Base-by-base conservation (phyloP, 129 eudicot genomes). In the Lonicera japonica region DNA sequence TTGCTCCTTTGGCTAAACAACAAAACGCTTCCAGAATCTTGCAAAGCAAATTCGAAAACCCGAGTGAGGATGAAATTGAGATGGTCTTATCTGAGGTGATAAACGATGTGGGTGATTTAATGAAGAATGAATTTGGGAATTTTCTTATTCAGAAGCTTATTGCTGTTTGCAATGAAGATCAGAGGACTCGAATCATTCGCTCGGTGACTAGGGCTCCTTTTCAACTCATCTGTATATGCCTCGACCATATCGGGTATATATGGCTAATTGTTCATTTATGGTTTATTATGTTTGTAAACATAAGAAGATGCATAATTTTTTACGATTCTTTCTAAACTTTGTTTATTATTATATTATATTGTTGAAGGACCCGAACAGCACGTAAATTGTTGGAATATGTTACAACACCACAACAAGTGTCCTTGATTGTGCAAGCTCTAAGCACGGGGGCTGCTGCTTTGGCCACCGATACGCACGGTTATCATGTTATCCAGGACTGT, bases 181-280 rank as follows among this genome's bases (percentile, higher is more conserved):
- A 84, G 80, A 88, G 78, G 76, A 62, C 79, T 3, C 24, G 68
- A 57, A 74, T 88, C 11, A 50, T 84, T 67, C 45, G 47, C 29
- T 75, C 80, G 16, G 29, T 84, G 43, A 79, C 76, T 36, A 65
- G 58, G 68, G 16, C 52, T 50, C 72, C 86, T 5, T 54, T 47
- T 48, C 68, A 82, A 16, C 66, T 88, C 45, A 71, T 88, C 50
- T 17, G 22, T 39, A 71, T 79, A 5, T 81, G 82, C 56, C 65
- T 79, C 60, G 77, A 70, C 36, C 70, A 77, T 0, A 70, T 68
- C 36, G 96, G 96, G 96, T 88, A 88, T n/a, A n/a, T n/a, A n/a
- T 39, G 94, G 29, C 56, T 23, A 21, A 51, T 24, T 65, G 0
- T 46, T 25, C 15, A 0, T 47, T 56, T 8, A 3, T 21, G 46